Evolutionary conservation across 176 grass and related monocot species (phyloP).

Genomic region (Lolium multiflorum): DNA sequence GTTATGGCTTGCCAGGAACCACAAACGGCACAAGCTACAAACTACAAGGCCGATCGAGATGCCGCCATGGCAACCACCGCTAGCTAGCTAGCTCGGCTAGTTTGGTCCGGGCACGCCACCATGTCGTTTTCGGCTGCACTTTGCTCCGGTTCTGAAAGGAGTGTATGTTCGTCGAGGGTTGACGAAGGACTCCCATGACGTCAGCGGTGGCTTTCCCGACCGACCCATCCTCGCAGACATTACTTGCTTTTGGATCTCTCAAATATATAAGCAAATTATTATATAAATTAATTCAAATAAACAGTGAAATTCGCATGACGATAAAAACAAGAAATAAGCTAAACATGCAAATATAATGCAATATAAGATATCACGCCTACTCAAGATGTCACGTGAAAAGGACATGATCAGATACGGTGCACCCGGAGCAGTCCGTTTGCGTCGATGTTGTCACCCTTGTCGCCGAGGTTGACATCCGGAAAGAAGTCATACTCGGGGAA

Average conservation of each 20-base stretch:
- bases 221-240: neutral
- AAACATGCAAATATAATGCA: too few relatives aligned
- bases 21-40: neutral
- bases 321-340: too few relatives aligned
- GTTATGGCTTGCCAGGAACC: neutral
- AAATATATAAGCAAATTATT: too few relatives aligned
- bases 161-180: neutral
- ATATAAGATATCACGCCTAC: too few relatives aligned
- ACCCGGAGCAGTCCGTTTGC: too few relatives aligned
- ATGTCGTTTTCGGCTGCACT: neutral
- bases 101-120: neutral
- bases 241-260: neutral
- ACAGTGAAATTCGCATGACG: too few relatives aligned
- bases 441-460: too few relatives aligned
- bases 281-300: too few relatives aligned
- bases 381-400: too few relatives aligned
- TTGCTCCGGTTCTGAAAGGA: neutral
- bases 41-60: neutral
- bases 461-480: too few relatives aligned
- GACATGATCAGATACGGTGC: too few relatives aligned
- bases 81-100: neutral
- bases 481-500: too few relatives aligned
- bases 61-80: conserved; percentile 23
- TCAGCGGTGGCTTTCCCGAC: neutral
- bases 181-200: neutral